Evolutionary conservation across 2,329 filamentous ascomycete species (phyloP).

Genomic region (Davidsoniella australis): DNA sequence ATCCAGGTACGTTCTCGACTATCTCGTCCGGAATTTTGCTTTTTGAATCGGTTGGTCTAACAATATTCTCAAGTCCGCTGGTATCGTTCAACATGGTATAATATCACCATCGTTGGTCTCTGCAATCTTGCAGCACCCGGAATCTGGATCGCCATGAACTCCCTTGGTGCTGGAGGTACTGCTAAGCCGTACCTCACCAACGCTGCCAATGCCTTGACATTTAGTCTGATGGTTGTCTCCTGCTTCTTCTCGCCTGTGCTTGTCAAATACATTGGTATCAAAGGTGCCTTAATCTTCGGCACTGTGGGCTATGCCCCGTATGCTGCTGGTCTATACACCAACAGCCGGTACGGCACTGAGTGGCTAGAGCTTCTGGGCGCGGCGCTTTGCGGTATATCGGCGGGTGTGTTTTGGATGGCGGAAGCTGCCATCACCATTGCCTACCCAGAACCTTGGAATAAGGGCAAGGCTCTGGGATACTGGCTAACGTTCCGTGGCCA

Average conservation of each 20-base stretch:
- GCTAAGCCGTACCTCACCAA: conserved; percentile 47
- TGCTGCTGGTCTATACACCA: conserved; percentile 53
- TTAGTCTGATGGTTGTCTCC: conserved; percentile 55
- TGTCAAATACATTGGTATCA: conserved; percentile 52
- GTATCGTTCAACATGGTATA: conserved; percentile 57
- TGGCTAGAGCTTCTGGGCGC: conserved; percentile 56
- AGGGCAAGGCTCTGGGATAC: conserved; percentile 46
- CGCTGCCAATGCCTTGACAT: conserved; percentile 52
- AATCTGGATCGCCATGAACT: conserved; percentile 60
- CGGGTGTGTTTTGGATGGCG: conserved; percentile 60
- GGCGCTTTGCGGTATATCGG: conserved; percentile 50
- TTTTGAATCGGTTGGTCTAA: no score
- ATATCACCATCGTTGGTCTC: conserved; percentile 52
- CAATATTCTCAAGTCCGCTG: conserved; percentile 21
- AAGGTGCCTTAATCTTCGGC: conserved; percentile 52
- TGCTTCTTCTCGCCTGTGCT: conserved; percentile 48
- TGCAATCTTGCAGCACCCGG: conserved; percentile 56
- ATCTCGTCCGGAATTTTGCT: no score
- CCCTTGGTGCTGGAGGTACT: conserved; percentile 50
- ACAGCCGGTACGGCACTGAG: conserved; percentile 50
- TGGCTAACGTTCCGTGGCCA: conserved; percentile 50
- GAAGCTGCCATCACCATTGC: conserved; percentile 57
- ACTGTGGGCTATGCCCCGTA: conserved; percentile 51
- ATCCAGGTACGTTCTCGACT: no score
- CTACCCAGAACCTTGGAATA: conserved; percentile 54